Base-by-base conservation (phyloP, 148 eudicot genomes). In the Chenopodium berlandieri region DNA sequence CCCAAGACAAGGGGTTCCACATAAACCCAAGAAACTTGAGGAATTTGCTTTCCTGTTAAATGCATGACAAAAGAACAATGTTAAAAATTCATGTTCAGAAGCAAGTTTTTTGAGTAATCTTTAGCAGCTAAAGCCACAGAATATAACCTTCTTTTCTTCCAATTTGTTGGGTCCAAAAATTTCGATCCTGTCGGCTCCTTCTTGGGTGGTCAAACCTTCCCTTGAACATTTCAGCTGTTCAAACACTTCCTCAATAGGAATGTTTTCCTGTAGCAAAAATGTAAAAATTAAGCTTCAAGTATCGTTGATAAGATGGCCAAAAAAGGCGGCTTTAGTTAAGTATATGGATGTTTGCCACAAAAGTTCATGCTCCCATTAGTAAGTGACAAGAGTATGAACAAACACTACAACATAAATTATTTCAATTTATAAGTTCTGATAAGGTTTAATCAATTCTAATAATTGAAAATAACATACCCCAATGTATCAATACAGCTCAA, bases 1-100 rank as follows among this genome's bases (percentile, higher is more conserved):
- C 98, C 98, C 98, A 95, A 44, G 98, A 95, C 68, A 95, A 88
- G 14, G 98, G 98, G 65, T 95, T 95, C 98, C 98, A 95, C 98
- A 95, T 95, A 80, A 95, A 95, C 77, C 98, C 98, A 30, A 95
- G 92, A 88, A 95, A 95, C 80, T 95, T 95, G 81, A 95, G 98
- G 37, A 95, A 0, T 76, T 95, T 95, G 94, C 94, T 95, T 88
- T 95, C 98, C 98, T 94, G 86, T 81, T 78, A 23, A 22, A 69
- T 66, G 50, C 75, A 73, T 40, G 22, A 72, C 79, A 56, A 47
- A 56, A 60, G 34, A 27, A 75, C 3, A 48, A 23, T 46, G 17
- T 46, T 50, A 48, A 40, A 14, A 20, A 23, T 27, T 44, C 3
- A 22, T 16, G 16, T 71, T 27, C 2, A 74, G 27, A 11, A 50